phyloP scores from a whole-genome alignment of 208 protist genomes.

The Crithidia expoeki region DNA sequence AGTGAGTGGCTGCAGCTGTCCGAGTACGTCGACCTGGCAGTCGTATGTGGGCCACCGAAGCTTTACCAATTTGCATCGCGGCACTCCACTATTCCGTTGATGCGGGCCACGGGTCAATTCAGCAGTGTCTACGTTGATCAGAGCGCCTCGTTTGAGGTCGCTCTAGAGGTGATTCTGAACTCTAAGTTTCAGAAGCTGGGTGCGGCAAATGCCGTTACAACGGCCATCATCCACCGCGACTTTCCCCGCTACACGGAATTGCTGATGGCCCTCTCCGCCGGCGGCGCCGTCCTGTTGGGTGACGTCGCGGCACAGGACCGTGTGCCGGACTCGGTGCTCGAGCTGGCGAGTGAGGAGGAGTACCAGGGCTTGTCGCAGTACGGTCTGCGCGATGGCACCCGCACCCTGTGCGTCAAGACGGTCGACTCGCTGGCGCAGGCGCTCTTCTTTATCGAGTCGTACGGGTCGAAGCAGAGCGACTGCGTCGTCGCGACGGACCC shows the following conservation, averaged over 20 bases:
- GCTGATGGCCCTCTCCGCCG: conserved; percentile 39
- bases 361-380: conserved; percentile 48
- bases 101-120: conserved; percentile 49
- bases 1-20: conserved; percentile 49
- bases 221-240: conserved; percentile 46
- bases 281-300: conserved; percentile 42
- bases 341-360: conserved; percentile 57
- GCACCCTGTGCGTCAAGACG: conserved; percentile 52
- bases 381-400: conserved; percentile 36
- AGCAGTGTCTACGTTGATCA: conserved; percentile 65
- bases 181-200: conserved; percentile 51
- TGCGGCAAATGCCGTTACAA: conserved; percentile 58
- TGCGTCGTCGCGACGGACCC: conserved; percentile 56
- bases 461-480: conserved; percentile 62
- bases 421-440: conserved; percentile 50
- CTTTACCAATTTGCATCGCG: conserved; percentile 49
- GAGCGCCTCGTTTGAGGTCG: conserved; percentile 55
- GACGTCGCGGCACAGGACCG: conserved; percentile 41
- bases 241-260: conserved; percentile 63
- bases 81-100: conserved; percentile 49
- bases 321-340: conserved; percentile 38
- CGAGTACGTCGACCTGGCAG: conserved; percentile 49
- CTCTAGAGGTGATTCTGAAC: conserved; percentile 53
- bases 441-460: conserved; percentile 62
- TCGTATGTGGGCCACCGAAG: conserved; percentile 61